phyloP scores from a whole-genome alignment of 1,139 yeast species.

The Candida pseudoviswanathii region DNA sequence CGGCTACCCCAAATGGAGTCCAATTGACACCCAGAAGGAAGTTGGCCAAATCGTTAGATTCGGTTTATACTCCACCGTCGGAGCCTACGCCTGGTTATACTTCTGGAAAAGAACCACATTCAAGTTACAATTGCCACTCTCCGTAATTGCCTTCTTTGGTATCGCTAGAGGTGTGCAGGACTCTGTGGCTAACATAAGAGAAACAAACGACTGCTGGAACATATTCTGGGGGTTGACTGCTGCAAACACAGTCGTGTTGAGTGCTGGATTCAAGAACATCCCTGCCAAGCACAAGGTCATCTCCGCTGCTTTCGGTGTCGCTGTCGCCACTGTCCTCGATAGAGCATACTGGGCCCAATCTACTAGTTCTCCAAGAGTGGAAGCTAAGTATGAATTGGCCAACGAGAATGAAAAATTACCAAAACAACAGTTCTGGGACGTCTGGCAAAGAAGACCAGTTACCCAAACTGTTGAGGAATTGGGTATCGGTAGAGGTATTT shows the following conservation, averaged over 20 bases:
- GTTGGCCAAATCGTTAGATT: conserved; percentile 43
- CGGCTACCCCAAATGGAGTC: conserved; percentile 49
- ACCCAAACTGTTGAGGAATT: conserved; percentile 77
- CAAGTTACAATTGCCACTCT: conserved; percentile 43
- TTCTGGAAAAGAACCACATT: conserved; percentile 51
- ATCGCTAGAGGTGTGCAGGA: conserved; percentile 36
- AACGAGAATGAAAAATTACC: conserved; percentile 36
- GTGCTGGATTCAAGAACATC: conserved; percentile 44
- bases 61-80: conserved; percentile 48
- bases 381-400: conserved; percentile 38
- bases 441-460: conserved; percentile 78
- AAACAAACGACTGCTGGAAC: conserved; percentile 54
- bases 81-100: conserved; percentile 52
- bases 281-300: conserved; percentile 46
- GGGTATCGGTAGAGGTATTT: conserved; percentile 67
- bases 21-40: conserved; percentile 47
- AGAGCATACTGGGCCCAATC: conserved; percentile 49
- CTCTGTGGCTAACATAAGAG: conserved; percentile 46
- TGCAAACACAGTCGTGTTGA: conserved; percentile 45
- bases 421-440: conserved; percentile 81
- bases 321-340: conserved; percentile 40
- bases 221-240: conserved; percentile 48
- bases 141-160: conserved; percentile 44
- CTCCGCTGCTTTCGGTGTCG: conserved; percentile 46
- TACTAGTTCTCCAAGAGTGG: conserved; percentile 41